Evolutionary conservation across 2,329 filamentous ascomycete genomes (phyloP).

Genomic region (Aureobasidium leucospermi): DNA sequence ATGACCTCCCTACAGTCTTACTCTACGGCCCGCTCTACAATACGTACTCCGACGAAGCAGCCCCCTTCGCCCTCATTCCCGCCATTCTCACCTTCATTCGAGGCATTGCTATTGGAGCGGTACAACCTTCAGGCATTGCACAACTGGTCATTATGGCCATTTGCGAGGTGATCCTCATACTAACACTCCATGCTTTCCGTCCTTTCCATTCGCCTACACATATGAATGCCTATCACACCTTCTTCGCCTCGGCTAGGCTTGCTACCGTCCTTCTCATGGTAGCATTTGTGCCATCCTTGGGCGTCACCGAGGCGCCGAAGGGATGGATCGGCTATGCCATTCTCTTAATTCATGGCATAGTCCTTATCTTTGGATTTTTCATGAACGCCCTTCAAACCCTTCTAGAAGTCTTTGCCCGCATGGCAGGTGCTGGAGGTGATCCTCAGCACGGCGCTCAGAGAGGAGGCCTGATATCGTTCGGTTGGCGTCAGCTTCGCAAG

Average conservation of each 20-base stretch:
- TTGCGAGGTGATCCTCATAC: conserved; percentile 83
- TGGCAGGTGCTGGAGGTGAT: conserved; percentile 76
- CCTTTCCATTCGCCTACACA: conserved; percentile 87
- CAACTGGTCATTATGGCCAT: conserved; percentile 89
- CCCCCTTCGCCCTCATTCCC: conserved; percentile 81
- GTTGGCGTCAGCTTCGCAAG: conserved; percentile 78
- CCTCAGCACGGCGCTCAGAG: conserved; percentile 41
- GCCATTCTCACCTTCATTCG: conserved; percentile 77
- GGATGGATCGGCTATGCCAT: conserved; percentile 96
- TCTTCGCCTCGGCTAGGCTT: conserved; percentile 73
- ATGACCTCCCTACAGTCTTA: conserved; percentile 83
- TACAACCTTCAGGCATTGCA: conserved; percentile 86
- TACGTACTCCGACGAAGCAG: conserved; percentile 89
- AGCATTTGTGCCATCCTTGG: conserved; percentile 75
- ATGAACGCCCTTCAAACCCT: conserved; percentile 86
- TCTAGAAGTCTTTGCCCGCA: conserved; percentile 76
- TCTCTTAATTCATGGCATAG: conserved; percentile 73
- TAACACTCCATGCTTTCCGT: conserved; percentile 81
- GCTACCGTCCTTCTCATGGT: conserved; percentile 49
- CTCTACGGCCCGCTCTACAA: conserved; percentile 93
- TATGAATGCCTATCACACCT: conserved; percentile 92
- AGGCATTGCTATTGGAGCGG: conserved; percentile 82
- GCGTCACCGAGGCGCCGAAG: conserved; percentile 68
- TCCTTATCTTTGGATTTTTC: conserved; percentile 86
- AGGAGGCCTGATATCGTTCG: conserved; percentile 65